Evolutionary conservation across 192 early-diverging fungal species (phyloP).

Genomic region (Dispira simplex): DNA sequence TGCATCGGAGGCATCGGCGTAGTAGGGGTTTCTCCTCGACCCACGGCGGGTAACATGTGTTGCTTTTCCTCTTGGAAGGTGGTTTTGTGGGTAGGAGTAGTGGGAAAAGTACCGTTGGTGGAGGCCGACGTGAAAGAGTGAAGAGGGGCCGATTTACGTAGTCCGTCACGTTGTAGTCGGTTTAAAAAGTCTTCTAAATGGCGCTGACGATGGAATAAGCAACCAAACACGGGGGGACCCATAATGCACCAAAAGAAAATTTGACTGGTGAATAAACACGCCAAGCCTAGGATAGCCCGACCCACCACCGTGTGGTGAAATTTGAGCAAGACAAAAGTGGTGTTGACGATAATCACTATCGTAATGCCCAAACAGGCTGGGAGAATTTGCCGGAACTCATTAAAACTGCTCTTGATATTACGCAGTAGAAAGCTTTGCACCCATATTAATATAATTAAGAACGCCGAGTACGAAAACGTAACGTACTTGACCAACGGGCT

Average conservation of each 20-base stretch:
- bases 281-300: slow-evolving; percentile 17
- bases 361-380: slow-evolving; percentile 20
- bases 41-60: neutral
- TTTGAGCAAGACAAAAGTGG: slow-evolving; percentile 16
- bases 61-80: neutral
- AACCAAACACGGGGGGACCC: slow-evolving; percentile 18
- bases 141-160: neutral
- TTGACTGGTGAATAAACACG: slow-evolving; percentile 13
- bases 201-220: slow-evolving; percentile 13
- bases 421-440: slow-evolving; percentile 19
- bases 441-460: slow-evolving; percentile 17
- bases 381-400: slow-evolving; percentile 22
- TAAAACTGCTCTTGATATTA: slow-evolving; percentile 27
- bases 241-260: slow-evolving; percentile 24
- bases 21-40: neutral
- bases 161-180: slow-evolving; percentile 4
- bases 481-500: slow-evolving; percentile 17
- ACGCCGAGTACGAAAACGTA: slow-evolving; percentile 22
- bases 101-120: neutral
- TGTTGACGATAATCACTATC: slow-evolving; percentile 16
- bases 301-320: slow-evolving; percentile 19
- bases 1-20: neutral
- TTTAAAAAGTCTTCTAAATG: slow-evolving; percentile 14
- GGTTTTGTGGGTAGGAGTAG: too few species aligned
- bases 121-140: neutral